These are phyloP conservation scores for Melastoma malabathricum DNA, from an alignment of 345 rosid genomes.

Conservation along the genomic window DNA sequence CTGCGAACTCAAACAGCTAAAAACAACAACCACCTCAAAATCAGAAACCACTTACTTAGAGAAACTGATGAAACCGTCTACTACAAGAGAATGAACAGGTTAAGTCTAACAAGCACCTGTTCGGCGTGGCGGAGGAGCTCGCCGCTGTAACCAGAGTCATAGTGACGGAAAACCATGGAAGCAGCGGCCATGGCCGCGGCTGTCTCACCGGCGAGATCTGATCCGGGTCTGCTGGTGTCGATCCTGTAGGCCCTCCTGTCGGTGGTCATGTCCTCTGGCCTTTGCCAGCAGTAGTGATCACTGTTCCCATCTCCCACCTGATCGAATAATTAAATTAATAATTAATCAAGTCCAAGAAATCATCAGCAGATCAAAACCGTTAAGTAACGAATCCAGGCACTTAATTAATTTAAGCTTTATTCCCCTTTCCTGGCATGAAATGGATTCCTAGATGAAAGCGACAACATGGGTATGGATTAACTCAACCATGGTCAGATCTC, in stretches of 20 bases:
- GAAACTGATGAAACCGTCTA: too few relatives aligned
- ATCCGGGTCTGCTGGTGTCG: slow-evolving; percentile 25
- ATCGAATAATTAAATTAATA: neutral
- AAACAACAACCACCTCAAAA: neutral
- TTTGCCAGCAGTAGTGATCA: slow-evolving; percentile 44
- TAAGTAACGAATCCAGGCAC: neutral
- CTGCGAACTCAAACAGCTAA: slow-evolving; percentile 19
- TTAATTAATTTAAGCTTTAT: too few relatives aligned
- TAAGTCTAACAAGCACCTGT: slow-evolving; percentile 14
- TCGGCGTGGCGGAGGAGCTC: slow-evolving; percentile 30
- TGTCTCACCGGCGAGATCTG: slow-evolving; percentile 46
- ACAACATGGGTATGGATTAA: too few relatives aligned
- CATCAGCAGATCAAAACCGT: neutral
- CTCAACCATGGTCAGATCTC: too few relatives aligned
- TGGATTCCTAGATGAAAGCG: too few relatives aligned
- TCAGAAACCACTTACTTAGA: neutral
- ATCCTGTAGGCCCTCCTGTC: slow-evolving; percentile 23
- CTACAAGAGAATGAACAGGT: too few relatives aligned
- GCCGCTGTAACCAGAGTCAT: slow-evolving; percentile 21
- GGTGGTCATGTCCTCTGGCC: slow-evolving; percentile 54
- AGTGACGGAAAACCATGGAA: slow-evolving; percentile 25
- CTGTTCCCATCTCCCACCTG: slow-evolving; percentile 41
- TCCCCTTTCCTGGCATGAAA: too few relatives aligned
- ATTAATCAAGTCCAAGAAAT: neutral
- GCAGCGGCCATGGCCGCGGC: slow-evolving; percentile 44